Evolutionary conservation across 1,284 basidiomycete genomes (phyloP).

Genomic region (Irpex sp.): DNA sequence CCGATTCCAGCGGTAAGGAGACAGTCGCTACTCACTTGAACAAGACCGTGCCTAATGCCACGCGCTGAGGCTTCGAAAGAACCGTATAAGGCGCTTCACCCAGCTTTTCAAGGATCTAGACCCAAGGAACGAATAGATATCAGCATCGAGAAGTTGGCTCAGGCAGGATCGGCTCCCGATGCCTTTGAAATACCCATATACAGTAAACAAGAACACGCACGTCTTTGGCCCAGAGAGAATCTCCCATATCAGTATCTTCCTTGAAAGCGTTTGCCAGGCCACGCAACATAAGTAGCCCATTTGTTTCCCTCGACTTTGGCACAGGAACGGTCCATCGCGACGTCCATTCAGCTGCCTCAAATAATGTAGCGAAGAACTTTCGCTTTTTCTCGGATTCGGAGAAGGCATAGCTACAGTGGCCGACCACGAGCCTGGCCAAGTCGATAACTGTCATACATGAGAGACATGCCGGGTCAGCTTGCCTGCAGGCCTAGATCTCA

Average conservation of each 20-base stretch:
- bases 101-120: slow-evolving; percentile 55
- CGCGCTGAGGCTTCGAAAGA: slow-evolving; percentile 67
- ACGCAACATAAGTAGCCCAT: slow-evolving; percentile 81
- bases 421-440: slow-evolving; percentile 76
- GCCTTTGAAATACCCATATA: neutral
- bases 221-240: slow-evolving; percentile 48
- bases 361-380: slow-evolving; percentile 58
- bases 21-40: slow-evolving; percentile 64
- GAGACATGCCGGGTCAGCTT: neutral
- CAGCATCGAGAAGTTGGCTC: neutral
- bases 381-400: slow-evolving; percentile 42
- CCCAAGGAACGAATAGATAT: neutral
- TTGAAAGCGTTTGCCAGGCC: slow-evolving; percentile 81
- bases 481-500: neutral
- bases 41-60: slow-evolving; percentile 72
- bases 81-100: slow-evolving; percentile 45
- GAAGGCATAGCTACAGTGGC: slow-evolving; percentile 55
- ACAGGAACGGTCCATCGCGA: slow-evolving; percentile 49
- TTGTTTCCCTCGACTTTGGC: slow-evolving; percentile 77
- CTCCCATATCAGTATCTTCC: slow-evolving; percentile 40
- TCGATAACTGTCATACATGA: slow-evolving; percentile 73
- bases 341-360: slow-evolving; percentile 71
- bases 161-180: neutral
- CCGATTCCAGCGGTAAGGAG: neutral
- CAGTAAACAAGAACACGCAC: slow-evolving; percentile 31